Evolutionary conservation across 352 stramenopile genomes (phyloP), one percentile per base, ranked within the genome.

Genomic region (Halophytophthora batemanensis): DNA sequence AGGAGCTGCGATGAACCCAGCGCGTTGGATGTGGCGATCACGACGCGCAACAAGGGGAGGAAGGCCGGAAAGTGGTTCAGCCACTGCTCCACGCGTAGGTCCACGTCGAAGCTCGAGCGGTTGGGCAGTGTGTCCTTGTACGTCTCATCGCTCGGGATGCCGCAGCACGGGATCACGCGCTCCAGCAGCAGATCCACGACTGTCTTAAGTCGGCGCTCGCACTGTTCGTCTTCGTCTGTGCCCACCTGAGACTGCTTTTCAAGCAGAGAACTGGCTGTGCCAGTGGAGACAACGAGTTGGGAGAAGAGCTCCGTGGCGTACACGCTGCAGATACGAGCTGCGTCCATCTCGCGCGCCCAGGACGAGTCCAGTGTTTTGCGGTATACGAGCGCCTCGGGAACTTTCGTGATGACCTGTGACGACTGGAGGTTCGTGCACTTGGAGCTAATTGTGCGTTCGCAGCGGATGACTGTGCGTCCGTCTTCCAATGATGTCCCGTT

Each of bases 91-190:
- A 90, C 72, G 7, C 83, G 76, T 19, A 92, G 42, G 34, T 93
- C 83, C 51, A 92, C 64, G 43, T 93, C 80, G 34, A 86, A 88
- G 45, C 74, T 90, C 6, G 83, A 92, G 10, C 83, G 81, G 54
- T 93, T 90, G 4, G 83, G 83, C 34, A 93, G 54, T 21, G 77
- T 66, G 31, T 93, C 83, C 68, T 92, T 90, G 75, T 93, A 93
- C 8, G 76, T 53, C 3, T 93, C 83, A 53, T 92, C 83, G 50
- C 60, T 87, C 8, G 75, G 79, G 22, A 90, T 73, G 4, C 79
- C 82, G 43, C 82, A 94, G 61, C 77, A 90, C 36, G 77, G 83
- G n/a, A 88, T 57, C 13, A 81, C 70, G 6, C 81, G 69, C 45
- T 94, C 81, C 33, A 94, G 66, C 6, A 92, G 64, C 66, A 90